Evolutionary conservation across 1,284 basidiomycete species (phyloP).

Genomic region (Microbotryomycetes sp.): DNA sequence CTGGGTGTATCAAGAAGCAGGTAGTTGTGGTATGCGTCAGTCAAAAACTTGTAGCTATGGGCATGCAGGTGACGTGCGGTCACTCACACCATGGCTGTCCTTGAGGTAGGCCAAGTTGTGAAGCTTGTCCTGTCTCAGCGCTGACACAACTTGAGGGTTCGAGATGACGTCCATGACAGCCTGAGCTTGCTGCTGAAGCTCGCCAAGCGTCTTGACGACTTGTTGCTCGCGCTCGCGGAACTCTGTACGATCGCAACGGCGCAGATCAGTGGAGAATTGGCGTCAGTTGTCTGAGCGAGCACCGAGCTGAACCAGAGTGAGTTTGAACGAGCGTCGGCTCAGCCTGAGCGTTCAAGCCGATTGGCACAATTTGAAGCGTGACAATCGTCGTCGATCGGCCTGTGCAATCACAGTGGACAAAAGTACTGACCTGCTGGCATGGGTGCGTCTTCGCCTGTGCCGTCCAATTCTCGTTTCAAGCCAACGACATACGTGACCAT

Average conservation of each 20-base stretch:
- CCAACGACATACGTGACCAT: slow-evolving; percentile 72
- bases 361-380: slow-evolving; percentile 2
- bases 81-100: slow-evolving; percentile 79
- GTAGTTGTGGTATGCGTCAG: neutral
- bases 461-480: slow-evolving; percentile 36
- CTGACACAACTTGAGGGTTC: slow-evolving; percentile 88
- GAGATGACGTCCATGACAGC: slow-evolving; percentile 92
- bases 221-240: slow-evolving; percentile 75
- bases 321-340: no score
- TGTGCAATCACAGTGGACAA: neutral
- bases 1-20: slow-evolving; percentile 45
- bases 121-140: slow-evolving; percentile 86
- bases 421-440: slow-evolving; percentile 55
- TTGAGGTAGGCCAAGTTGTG: slow-evolving; percentile 92
- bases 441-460: slow-evolving; percentile 27
- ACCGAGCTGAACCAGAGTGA: no score
- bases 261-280: neutral
- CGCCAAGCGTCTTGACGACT: slow-evolving; percentile 62
- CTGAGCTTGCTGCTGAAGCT: slow-evolving; percentile 82
- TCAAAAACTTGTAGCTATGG: slow-evolving; percentile 4
- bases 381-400: neutral
- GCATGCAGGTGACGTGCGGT: neutral
- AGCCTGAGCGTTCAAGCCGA: no score
- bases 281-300: neutral
- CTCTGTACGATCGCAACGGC: slow-evolving; percentile 50